Evolutionary conservation across 2,329 filamentous ascomycete species (phyloP).

Genomic region (Trichoderma aggressivum): DNA sequence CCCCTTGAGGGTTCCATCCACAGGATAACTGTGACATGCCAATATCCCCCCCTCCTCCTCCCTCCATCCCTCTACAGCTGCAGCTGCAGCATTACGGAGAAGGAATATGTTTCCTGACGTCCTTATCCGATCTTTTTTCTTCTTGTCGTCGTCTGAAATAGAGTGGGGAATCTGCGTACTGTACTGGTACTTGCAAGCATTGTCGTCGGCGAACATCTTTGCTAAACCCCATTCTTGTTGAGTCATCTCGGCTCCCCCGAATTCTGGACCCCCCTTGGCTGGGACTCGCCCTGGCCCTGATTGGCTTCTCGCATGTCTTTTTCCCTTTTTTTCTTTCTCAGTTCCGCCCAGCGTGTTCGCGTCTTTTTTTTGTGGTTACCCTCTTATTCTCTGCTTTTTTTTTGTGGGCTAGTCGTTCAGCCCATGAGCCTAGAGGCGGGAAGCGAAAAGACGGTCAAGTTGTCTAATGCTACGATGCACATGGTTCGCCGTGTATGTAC

Average conservation of each 20-base stretch:
- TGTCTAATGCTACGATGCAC: slow-evolving; percentile 2
- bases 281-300: background rate
- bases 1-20: background rate
- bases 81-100: slow-evolving; percentile 5
- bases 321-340: background rate
- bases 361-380: background rate
- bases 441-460: slow-evolving; percentile 19
- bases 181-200: slow-evolving; percentile 2
- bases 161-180: background rate
- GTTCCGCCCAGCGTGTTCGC: background rate
- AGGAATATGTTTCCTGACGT: background rate
- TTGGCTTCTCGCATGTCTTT: background rate
- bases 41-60: background rate
- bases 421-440: slow-evolving; percentile 9
- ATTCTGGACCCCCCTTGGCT: slow-evolving; percentile 3
- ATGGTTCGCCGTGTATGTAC: background rate
- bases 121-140: slow-evolving; percentile 1
- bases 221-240: slow-evolving; percentile 6
- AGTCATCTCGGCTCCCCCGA: slow-evolving; percentile 20
- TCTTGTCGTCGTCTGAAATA: background rate
- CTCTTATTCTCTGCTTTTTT: background rate
- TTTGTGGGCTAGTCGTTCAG: slow-evolving; percentile 17
- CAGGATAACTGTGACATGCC: slow-evolving; percentile 6
- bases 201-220: slow-evolving; percentile 3
- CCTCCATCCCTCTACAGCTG: background rate